phyloP scores from a whole-genome alignment of 1,139 yeast species.

The Ashbya aceris region DNA sequence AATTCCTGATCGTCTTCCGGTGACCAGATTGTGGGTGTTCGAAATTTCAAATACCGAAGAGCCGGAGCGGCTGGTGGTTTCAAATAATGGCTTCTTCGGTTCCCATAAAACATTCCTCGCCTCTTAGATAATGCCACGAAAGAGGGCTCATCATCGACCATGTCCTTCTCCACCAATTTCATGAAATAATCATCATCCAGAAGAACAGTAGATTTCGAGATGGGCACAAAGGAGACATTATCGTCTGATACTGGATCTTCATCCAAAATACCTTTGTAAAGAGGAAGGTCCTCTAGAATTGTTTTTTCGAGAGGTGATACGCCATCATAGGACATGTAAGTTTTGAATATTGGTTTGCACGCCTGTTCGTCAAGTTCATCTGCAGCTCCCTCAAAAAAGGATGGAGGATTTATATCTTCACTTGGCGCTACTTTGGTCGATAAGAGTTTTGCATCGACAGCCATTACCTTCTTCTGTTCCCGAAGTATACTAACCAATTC shows the following conservation, averaged over 20 bases:
- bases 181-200: constrained; percentile 56
- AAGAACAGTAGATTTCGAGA: constrained; percentile 56
- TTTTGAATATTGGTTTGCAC: constrained; percentile 43
- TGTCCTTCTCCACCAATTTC: constrained; percentile 48
- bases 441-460: constrained; percentile 30
- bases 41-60: constrained; percentile 60
- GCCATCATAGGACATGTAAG: constrained; percentile 43
- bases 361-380: constrained; percentile 22
- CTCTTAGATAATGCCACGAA: constrained; percentile 28
- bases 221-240: constrained; percentile 36
- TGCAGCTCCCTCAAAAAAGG: constrained; percentile 26
- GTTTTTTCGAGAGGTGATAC: constrained; percentile 47
- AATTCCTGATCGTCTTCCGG: constrained; percentile 85
- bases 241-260: constrained; percentile 21
- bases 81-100: constrained; percentile 48
- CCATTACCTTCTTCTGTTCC: constrained; percentile 7
- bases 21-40: constrained; percentile 92
- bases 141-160: constrained; percentile 33
- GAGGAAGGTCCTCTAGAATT: constrained; percentile 45
- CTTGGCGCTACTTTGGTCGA: constrained; percentile 28
- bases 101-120: constrained; percentile 33
- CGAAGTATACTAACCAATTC: constrained; percentile 3
- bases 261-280: constrained; percentile 37
- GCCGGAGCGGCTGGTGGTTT: constrained; percentile 89
- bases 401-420: constrained; percentile 26